Evolutionary conservation across 805 yeast species (phyloP), one percentile per base, ranked within the genome.

Genomic region (Brettanomyces sp.): DNA sequence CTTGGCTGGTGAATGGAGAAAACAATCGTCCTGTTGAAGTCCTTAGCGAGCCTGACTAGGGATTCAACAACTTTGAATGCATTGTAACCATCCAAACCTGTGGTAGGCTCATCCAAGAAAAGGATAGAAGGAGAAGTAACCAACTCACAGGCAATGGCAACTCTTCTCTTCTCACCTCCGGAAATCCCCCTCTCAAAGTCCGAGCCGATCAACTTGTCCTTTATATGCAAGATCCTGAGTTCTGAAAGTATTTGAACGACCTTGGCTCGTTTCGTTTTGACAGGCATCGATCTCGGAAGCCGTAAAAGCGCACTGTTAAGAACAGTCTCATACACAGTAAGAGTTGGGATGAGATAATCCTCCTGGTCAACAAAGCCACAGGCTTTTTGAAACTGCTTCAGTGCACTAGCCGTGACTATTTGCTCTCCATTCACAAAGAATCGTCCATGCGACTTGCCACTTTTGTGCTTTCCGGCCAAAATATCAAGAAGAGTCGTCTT

Each of bases 1-100:
- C 99, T 75, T 9, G 99, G 99, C 61, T 93, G 99, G 66, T 93
- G 99, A 52, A 93, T 93, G 0, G 99, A 88, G 60, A 93, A 84
- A 2, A 93, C 78, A 42, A 93, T 80, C 0, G 99, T 91, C 59
- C 98, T 79, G 49, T 85, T 81, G 62, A 82, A 85, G 55, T 80
- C 83, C 47, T 80, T 73, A 0, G 97, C 87, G 47, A 93, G 71
- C 47, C 84, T 75, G 3, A 85, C 91, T 40, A 93, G 71, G 49
- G 88, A 76, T 49, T 89, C 97, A 39, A 93, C 73, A 6, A 93
- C 99, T 55, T 90, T 88, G 58, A 78, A 80, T 1, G 99, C 98
- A 65, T 90, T 91, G 60, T 78, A 91, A 6, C 97, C 82, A 62
- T 93, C 99, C 48, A 93, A 70, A 1, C 99, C 99, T 0, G 96